Evolutionary conservation across 2,329 filamentous ascomycete genomes (phyloP), one percentile per base, ranked within the genome.

Genomic region (Ascochyta clinopodiicola): DNA sequence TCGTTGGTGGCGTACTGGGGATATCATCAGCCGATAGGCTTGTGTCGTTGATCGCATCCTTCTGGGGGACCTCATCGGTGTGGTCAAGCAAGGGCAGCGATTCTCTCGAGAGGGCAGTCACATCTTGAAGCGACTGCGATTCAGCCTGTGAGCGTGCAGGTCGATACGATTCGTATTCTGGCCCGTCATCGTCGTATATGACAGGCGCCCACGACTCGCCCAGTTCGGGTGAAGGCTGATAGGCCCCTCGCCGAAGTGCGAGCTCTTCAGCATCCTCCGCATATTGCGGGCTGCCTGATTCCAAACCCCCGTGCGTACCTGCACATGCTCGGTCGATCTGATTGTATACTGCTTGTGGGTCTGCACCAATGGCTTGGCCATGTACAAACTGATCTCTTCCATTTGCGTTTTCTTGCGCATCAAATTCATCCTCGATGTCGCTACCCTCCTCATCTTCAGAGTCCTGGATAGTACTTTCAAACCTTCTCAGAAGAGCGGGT

Each of bases 381-480:
- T 25, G 25, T 3, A 40, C 10, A 8, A 44, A 31, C 7, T 31
- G 21, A 2, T 56, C 53, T 0, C 42, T 34, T 1, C 31, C 21
- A 10, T 44, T 31, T 6, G 38, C 42, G 4, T 47, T 19, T 35
- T 44, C 44, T 42, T 43, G 24, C 19, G 27, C 35, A 31, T 35
- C 22, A 2, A 42, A n/a, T 4, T 68, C 61, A 22, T 61, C 59
- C 37, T 70, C 67, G 17, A 65, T 58, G 7, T 65, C 19, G n/a
- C 59, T 64, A 12, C 61, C 68, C 22, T 62, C 62, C 44, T 73
- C 71, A 22, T 74, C 72, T 44, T 75, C 72, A 2, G 71, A 75
- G 44, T 75, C 72, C 27, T 62, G 66, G 17, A 75, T 69, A 3
- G 63, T 64, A 35, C 66, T 70, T 25, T 59, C 56, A n/a, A 74